Conservation (phyloP, 805 yeast species). For the Schizosaccharomyces pombe region ASM294v3 CU329670.1:5264501-5265000, state of each 20-base stretch:
- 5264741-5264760: slow-evolving; percentile 74
- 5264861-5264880: slow-evolving; percentile 19
- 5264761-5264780: slow-evolving; percentile 71
- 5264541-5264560: slow-evolving; percentile 82
- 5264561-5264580: slow-evolving; percentile 61
- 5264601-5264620: slow-evolving; percentile 92
- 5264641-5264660: slow-evolving; percentile 18
- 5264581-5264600: slow-evolving; percentile 51
- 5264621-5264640: slow-evolving; percentile 81
- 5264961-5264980: slow-evolving; percentile 59
- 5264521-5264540: slow-evolving; percentile 7
- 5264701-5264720: slow-evolving; percentile 91
- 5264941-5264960: slow-evolving; percentile 48
- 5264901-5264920: slow-evolving; percentile 21
- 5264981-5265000: slow-evolving; percentile 13
- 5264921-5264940: slow-evolving; percentile 59
- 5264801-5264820: slow-evolving; percentile 29
- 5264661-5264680: slow-evolving; percentile 21
- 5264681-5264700: slow-evolving; percentile 45
- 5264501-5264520: too few species aligned
- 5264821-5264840: not conserved
- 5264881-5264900: slow-evolving; percentile 18
- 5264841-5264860: slow-evolving; percentile 1
- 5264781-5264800: slow-evolving; percentile 66
- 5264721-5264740: slow-evolving; percentile 69